Base-by-base conservation (phyloP, 257 asterid species). In the Voacanga thouarsii region DNA sequence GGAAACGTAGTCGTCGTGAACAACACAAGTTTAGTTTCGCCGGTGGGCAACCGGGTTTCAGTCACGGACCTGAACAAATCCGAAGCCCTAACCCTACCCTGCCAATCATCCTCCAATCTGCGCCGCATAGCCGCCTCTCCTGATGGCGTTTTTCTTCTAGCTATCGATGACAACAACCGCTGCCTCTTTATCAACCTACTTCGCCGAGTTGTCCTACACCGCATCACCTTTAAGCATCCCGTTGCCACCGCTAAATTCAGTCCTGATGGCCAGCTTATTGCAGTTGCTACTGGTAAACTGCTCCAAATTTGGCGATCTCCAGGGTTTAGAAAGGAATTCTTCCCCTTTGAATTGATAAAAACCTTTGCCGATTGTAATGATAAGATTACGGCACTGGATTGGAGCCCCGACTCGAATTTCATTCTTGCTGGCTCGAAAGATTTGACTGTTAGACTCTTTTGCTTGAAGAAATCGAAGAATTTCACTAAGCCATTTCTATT, bases 231-330 rank as follows among this genome's bases (percentile, higher is more conserved):
- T 79, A 96, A 96, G 79, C 91, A 89, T 45, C 84, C 89, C 0
- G 96, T 96, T 8, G 79, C 85, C 74, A 86, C 85, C n/a, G 93
- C 87, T 9, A 89, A 93, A 45, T 96, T 96, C 87, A 92, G 98
- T 75, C 97, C 97, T 6, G 87, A 96, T 61, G 97, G 97, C 0
- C 79, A 80, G 18, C 81, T 91, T 71, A 93, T 96, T 30, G 98
- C 98, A 3, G 91, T 96, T 19, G 96, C 96, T 4, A 92, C 93
- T 3, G 99, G 98, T 39, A 96, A 93, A 84, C 90, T 92, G 44
- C 87, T 96, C n/a, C 97, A 96, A 83, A 77, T 96, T 56, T 96
- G 98, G 98, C 94, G 97, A 28, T 87, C 96, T 1, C 98, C 98
- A 12, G 98, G 98, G 21, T 96, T 96, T 47, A 89, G 80, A 53